These are phyloP conservation scores for Capsella bursapastoris DNA, from an alignment of 345 rosid species.

Conservation along the genomic window DNA sequence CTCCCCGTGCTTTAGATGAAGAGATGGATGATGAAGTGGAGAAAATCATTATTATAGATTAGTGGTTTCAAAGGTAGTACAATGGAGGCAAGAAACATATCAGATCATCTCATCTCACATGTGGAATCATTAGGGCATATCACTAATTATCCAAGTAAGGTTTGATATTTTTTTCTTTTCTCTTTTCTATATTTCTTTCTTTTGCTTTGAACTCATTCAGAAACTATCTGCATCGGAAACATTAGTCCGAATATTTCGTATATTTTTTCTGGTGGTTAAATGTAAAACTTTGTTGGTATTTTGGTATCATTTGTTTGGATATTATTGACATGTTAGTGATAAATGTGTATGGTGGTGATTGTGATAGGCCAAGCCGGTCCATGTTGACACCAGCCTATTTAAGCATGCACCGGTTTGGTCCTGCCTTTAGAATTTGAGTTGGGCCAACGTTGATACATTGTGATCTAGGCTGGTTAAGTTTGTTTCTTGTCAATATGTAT, in stretches of 20 bases:
- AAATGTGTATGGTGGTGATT: background rate
- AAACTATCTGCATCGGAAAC: constrained; percentile 26
- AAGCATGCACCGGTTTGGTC: constrained; percentile 7
- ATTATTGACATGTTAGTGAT: background rate
- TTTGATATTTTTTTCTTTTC: constrained; percentile 27
- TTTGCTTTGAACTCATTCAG: constrained; percentile 1
- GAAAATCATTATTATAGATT: constrained; percentile 40
- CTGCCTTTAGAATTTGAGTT: background rate
- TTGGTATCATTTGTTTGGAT: background rate
- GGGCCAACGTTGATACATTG: background rate
- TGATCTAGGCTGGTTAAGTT: background rate
- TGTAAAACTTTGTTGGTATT: constrained; percentile 34
- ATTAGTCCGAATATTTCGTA: background rate
- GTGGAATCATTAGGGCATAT: constrained; percentile 35
- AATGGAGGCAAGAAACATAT: constrained; percentile 33
- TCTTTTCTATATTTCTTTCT: background rate
- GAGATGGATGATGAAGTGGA: constrained; percentile 38
- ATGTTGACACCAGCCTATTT: background rate
- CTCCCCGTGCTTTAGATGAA: constrained; percentile 28
- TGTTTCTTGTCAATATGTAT: constrained; percentile 1
- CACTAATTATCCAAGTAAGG: constrained; percentile 34
- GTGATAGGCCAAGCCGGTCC: background rate
- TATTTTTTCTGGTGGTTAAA: constrained; percentile 19
- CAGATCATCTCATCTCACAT: constrained; percentile 23
- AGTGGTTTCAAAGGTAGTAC: background rate